Evolutionary conservation across 352 stramenopile species (phyloP), one percentile per base, ranked within the genome.

Genomic region (Globisporangium nodosum): DNA sequence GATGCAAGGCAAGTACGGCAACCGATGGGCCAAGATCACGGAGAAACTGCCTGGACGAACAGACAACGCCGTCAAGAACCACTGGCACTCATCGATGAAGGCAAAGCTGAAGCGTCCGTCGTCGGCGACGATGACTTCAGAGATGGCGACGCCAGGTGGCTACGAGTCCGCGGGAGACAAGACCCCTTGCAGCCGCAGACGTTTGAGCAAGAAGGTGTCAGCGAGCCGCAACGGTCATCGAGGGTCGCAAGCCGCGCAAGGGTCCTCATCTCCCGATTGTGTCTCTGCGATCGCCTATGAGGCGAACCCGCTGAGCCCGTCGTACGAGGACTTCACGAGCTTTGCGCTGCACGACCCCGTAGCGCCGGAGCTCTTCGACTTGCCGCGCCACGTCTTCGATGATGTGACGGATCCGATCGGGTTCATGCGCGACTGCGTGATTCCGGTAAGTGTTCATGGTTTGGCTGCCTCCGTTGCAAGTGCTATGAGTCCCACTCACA

Each of bases 1-100:
- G 15, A 81, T 90, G 71, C 90, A 98, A 55, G 69, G 68, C 35
- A 75, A 84, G 58, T 82, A 88, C 42, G 97, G 97, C 16, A 99
- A 99, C 65, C 82, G 90, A 24, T 99, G 97, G 97, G 92, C 94
- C 5, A 96, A 98, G 71, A 99, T 99, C 68, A 95, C 96, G 0
- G 94, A 98, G 68, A 75, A 87, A 18, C 71, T 99, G n/a, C 93
- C 94, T 20, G 97, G 97, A 2, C 76, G 97, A 3, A 96, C 86
- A 0, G 96, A 99, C 64, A 99, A 99, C 51, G 89, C 90, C 3
- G 96, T 99, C 49, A 99, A 99, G 74, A 99, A 99, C 67, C 87
- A 97, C 43, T 99, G 92, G 91, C 82, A 98, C 46, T 92, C 85
- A 21, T 94, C 85, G 21, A 76, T 94, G 64, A 90, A 92, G 63